A percentile compares a stretch with the other conserved stretches of the same genome.
phyloP scores from a whole-genome alignment of 495 filamentous ascomycete species.

The Neohortaea acidophila region DNA sequence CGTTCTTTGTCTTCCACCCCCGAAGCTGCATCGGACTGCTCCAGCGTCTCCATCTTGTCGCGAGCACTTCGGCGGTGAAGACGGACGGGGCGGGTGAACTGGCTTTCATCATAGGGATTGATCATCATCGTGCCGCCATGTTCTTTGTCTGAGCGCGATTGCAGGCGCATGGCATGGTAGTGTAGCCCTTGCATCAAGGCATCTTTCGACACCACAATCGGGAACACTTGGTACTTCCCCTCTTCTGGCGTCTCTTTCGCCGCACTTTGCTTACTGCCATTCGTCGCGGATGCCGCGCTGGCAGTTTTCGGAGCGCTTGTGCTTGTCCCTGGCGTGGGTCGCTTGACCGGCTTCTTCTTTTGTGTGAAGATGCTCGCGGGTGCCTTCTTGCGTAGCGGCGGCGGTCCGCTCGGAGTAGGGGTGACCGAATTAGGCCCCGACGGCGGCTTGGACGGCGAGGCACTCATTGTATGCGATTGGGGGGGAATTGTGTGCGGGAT shows the following conservation, averaged over 20 bases:
- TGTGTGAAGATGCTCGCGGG: slow-evolving; percentile 15
- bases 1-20: slow-evolving; percentile 48
- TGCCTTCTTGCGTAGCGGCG: slow-evolving; percentile 8
- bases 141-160: slow-evolving; percentile 11
- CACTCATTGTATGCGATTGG: slow-evolving; percentile 35
- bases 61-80: slow-evolving; percentile 83
- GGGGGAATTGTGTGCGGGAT: slow-evolving; percentile 5
- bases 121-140: slow-evolving; percentile 1
- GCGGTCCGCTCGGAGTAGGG: slow-evolving; percentile 2
- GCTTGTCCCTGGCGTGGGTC: slow-evolving; percentile 10
- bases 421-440: slow-evolving; percentile 13
- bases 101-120: slow-evolving; percentile 57
- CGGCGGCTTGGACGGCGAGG: slow-evolving; percentile 24
- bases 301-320: slow-evolving; percentile 22
- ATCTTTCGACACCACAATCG: slow-evolving; percentile 65
- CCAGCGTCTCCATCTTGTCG: slow-evolving; percentile 34
- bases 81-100: slow-evolving; percentile 76
- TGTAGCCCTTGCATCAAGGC: slow-evolving; percentile 65
- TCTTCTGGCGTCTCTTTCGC: slow-evolving; percentile 1
- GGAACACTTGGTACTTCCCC: slow-evolving; percentile 44
- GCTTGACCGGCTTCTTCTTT: slow-evolving; percentile 45
- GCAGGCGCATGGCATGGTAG: slow-evolving; percentile 70
- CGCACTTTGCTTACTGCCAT: slow-evolving; percentile 1
- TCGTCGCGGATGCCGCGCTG: slow-evolving; percentile 25
- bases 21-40: slow-evolving; percentile 24